Base-by-base conservation (phyloP, 2,329 filamentous ascomycete species). In the Fusarium miscanthi region DNA sequence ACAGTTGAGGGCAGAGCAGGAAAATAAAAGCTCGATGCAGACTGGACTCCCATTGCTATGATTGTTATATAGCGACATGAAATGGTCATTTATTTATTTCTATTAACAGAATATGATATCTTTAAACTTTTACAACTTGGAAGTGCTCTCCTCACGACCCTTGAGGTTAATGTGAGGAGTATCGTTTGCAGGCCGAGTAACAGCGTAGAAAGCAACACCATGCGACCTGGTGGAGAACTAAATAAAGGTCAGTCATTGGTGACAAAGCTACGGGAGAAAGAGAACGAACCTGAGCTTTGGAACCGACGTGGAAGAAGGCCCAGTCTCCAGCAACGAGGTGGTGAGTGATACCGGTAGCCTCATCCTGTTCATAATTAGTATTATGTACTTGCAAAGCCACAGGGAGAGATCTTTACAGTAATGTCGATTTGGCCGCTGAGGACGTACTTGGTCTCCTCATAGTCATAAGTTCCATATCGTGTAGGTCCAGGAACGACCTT, bases 381-480 rank as follows among this genome's bases (percentile, higher is more conserved):
- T 38, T 2, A 7, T 16, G 1, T 21, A 12, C n/a, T 16, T 37
- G 12, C 5, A 8, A 21, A 2, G 0, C 12, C 19, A 6, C 5
- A 1, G 5, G 23, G 17, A 27, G 13, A 3, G 3, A n/a, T 27
- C 3, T 40, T 51, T 57, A 70, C 68, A 27, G 69, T 71, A 6
- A 71, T 45, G 5, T 72, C 69, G 0, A 72, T 72, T 58, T 72
- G 69, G 1, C 69, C 69, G 10, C 52, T 59, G 8, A 72, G 69
- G n/a, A 72, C 69, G 17, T 72, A 72, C 19, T 72, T 72, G 11
- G 68, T 72, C 54, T 72, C 69, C 45, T 72, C 69, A 7, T 72
- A 72, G 38, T 72, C 69, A 10, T 72, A 72, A 5, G 43, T 31
- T 51, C 68, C 68, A 14, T 72, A 72, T 51, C 69, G 63, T 41